Base-by-base conservation (phyloP, 306 rosid genomes). In the Trichosanthes cucumerina region DNA sequence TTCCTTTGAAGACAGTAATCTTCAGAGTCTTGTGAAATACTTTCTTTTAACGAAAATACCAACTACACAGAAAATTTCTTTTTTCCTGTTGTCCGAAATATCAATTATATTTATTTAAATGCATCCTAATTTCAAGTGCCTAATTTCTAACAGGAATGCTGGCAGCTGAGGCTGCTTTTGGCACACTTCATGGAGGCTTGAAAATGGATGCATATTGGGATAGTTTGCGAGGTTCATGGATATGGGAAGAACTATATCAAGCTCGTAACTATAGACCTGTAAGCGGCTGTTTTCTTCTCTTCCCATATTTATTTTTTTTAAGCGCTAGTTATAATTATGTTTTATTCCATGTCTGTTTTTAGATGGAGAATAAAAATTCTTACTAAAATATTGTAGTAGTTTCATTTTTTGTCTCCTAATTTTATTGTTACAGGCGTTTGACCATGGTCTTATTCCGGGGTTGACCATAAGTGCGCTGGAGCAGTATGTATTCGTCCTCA, bases 371-470 rank as follows among this genome's bases (percentile, higher is more conserved):
- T 24, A 11, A 13, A 26, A 26, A 10, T 13, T 15, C n/a, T 7
- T n/a, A 4, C 77, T 47, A 47, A 72, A 47, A 11, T 70, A 11
- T 65, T 72, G 77, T 28, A 47, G 59, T 47, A 63, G 26, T 68
- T 36, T n/a, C 26, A 24, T 73, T 19, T 58, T 82, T 78, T 52
- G 50, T 69, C 76, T 64, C n/a, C 38, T 56, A 60, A 66, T 71
- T 79, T 75, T 75, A 38, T 82, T 80, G 47, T 82, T 83, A 77
- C 65, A 94, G 98, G 97, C 97, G 75, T 94, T 90, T 79, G 91
- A 95, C 15, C 83, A 89, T 59, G 98, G 97, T 78, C 92, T 95
- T 77, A 54, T 92, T 84, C 96, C 98, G 75, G 98, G 98, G 70
- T 81, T 95, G 84, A 90, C 92, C 79, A 65, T 95, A 34, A 88